Base-by-base conservation (phyloP, 108 stramenopile genomes). In the Epithemia pelagica region DNA sequence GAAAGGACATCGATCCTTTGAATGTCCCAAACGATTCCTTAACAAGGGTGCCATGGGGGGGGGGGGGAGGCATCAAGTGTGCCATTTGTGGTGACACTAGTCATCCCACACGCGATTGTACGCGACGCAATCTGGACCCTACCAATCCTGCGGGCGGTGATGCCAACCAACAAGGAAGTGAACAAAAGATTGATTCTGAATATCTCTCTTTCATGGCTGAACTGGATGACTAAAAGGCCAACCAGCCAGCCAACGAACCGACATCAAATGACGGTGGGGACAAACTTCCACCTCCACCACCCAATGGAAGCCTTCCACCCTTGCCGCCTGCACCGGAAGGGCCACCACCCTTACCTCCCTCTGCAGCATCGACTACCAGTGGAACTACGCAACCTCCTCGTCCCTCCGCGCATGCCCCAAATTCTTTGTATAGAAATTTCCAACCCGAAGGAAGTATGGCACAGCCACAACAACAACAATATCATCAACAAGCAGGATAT, bases 31-130 rank as follows among this genome's bases (percentile, higher is more conserved):
- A 52, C 61, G 89, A 28, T 91, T 92, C 69, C 74, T 68, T 61
- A 73, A 74, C 55, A 73, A 72, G 28, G 59, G 32, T 54, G 22
- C 64, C 7, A 66, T 71, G 54, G 37, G 37, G n/a, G n/a, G n/a
- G n/a, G n/a, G n/a, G n/a, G 15, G 37, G 5, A 10, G 15, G 10
- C 10, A 84, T 99, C 23, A 89, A 92, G 62, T 99, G 99, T 82
- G 96, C 97, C 19, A 94, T 99, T 68, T 99, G 99, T 69, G 99
- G 99, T 24, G 99, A 98, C 71, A 89, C 88, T 24, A 87, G 89
- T 64, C 99, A 99, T 71, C 96, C 96, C 2, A 98, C 99, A 0
- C 64, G 99, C 22, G 99, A 99, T 84, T 99, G 99, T 81, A 80
- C 75, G 32, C n/a, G n/a, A n/a, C 78, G 70, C 55, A 78, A 74